These are phyloP conservation scores for Psidium friedrichsthalianum DNA, from an alignment of 345 rosid genomes.

Conservation along the genomic window DNA sequence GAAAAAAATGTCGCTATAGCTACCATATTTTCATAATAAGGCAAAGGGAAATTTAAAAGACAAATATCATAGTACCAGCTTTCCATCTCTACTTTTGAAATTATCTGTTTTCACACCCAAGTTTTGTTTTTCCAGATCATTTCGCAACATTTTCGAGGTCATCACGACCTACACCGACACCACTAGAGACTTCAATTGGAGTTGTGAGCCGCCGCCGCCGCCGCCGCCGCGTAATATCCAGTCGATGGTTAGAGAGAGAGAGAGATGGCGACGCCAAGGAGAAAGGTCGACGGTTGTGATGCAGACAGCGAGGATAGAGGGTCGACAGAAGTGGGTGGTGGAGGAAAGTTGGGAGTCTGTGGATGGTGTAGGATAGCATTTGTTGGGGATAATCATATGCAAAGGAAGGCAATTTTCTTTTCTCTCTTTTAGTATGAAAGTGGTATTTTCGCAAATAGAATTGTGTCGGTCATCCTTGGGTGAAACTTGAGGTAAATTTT, in stretches of 20 bases:
- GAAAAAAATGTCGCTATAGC: background rate
- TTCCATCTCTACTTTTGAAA: background rate
- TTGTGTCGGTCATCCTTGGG: rapidly evolving
- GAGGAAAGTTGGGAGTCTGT: background rate
- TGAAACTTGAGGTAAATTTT: background rate
- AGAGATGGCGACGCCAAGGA: background rate
- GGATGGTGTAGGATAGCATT: background rate
- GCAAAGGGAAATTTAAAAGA: background rate
- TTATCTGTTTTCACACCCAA: background rate
- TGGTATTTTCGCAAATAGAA: background rate
- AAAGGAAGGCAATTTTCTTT: background rate
- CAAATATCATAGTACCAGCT: background rate
- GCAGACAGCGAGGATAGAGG: too few relatives aligned
- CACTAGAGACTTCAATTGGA: background rate
- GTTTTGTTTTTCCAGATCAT: background rate
- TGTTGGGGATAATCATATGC: background rate
- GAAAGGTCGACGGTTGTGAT: background rate
- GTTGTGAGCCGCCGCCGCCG: background rate
- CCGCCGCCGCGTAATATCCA: background rate
- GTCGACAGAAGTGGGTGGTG: too few relatives aligned
- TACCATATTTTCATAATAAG: background rate
- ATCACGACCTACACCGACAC: background rate
- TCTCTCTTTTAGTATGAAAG: background rate
- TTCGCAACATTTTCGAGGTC: background rate
- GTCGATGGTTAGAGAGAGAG: background rate